Evolutionary conservation across 371 early-diverging fungal genomes (phyloP), one percentile per base, ranked within the genome.

Genomic region (Choanephora cucurbitarum): DNA sequence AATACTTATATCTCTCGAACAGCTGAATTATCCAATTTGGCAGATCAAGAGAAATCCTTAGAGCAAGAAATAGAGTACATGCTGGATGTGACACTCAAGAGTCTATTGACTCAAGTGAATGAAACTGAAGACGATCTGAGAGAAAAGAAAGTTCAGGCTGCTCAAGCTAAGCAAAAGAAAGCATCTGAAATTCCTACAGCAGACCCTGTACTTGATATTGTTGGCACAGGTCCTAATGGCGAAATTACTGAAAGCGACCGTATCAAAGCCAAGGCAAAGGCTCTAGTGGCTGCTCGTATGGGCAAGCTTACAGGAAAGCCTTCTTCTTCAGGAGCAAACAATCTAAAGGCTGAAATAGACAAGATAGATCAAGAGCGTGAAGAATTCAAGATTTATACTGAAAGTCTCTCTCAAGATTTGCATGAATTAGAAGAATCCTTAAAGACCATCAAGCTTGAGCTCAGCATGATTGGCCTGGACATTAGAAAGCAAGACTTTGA

Each of bases 141-240:
- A 15, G 79, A 81, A 13, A 77, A 74, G 40, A 82, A 85, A 47
- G 54, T 78, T 17, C 77, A 80, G 42, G 48, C 76, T 11, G 71
- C 72, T 7, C 77, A 75, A 28, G 40, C 48, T 14, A 67, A 28
- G 7, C 28, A 28, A 28, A 28, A 28, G 28, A 28, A 68, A 34
- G 64, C 58, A 17, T 46, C 55, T 2, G 34, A 31, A 34, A n/a
- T n/a, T n/a, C n/a, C n/a, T n/a, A 6, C 44, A 14, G 57, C 55
- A 39, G 11, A 48, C 6, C 55, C 61, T 28, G 28, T 28, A 3
- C 40, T 77, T 5, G 65, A 73, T 19, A 79, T 84, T 48, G 68
- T 72, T 0, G 87, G 85, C 0, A 83, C 84, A 1, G 86, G 86
- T 0, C 85, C 86, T 1, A 75, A 75, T 37, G 85, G 85, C 6